Base-by-base conservation (phyloP, 441 rosid genomes). In the Arabidopsis lyrata region DNA sequence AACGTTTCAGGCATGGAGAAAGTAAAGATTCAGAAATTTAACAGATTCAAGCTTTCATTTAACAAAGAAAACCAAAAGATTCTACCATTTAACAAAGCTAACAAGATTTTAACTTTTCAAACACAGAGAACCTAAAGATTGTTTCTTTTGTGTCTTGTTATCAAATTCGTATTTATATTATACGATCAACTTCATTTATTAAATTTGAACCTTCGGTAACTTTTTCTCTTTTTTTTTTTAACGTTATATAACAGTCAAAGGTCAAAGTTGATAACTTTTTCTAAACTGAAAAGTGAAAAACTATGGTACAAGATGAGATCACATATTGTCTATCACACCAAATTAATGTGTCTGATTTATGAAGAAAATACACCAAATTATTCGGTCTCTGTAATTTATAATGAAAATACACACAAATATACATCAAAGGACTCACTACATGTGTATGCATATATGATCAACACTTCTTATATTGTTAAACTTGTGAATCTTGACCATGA, bases 301-400 rank as follows among this genome's bases (percentile, higher is more conserved):
- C 22, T 4, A 32, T 3, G 47, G 73, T 56, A 56, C 64, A 56
- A 3, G 9, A 69, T 69, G 73, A 69, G n/a, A 24, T 69, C 65
- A 57, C 45, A 27, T n/a, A n/a, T 32, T 57, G 8, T 11, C 2
- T 6, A 16, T 16, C 63, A 55, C 75, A 60, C 52, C 52, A 24
- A 41, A n/a, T 1, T 50, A 14, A 55, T 41, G 53, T 14, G 14
- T 53, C 14, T 8, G 27, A 24, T 24, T 24, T 39, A 6, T 20
- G 13, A 60, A 13, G 50, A 13, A 13, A 12, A 15, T 8, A 29
- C 27, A n/a, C 48, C 47, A 20, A 52, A 16, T 1, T 38, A 10
- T 52, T 53, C 24, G 39, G 29, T 22, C 11, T 50, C 31, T 29
- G 42, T 16, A 47, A 31, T 16, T 16, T 27, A 8, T 27, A 44